phyloP scores from a whole-genome alignment of 768 basidiomycete genomes.

The Lactarius hengduanensis region DNA sequence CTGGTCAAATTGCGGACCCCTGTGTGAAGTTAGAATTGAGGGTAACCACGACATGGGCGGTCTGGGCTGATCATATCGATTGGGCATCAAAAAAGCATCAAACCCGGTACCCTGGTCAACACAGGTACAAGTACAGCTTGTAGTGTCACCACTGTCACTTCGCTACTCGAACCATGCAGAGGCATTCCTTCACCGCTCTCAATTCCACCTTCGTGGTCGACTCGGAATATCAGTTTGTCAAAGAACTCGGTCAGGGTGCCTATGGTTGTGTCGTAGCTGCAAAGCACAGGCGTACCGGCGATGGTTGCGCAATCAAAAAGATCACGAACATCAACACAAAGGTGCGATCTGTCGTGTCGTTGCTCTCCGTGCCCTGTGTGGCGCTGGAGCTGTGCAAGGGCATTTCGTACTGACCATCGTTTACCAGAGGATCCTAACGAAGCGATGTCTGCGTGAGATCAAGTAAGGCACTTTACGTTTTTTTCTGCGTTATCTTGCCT shows the following conservation, averaged over 20 bases:
- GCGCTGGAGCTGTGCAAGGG: not conserved
- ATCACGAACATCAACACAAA: slow-evolving; percentile 93
- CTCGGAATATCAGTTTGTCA: slow-evolving; percentile 88
- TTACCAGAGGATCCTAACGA: slow-evolving; percentile 87
- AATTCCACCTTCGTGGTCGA: slow-evolving; percentile 89
- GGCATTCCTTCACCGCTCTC: slow-evolving; percentile 78
- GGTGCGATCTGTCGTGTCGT: slow-evolving; percentile 39
- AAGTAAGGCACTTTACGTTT: slow-evolving; percentile 48
- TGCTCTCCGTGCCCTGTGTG: not conserved
- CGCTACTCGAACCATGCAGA: slow-evolving; percentile 47
- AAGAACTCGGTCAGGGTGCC: slow-evolving; percentile 95
- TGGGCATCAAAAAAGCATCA: not conserved
- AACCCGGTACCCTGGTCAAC: slow-evolving; percentile 2
- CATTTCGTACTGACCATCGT: slow-evolving; percentile 1
- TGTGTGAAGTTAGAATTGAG: not conserved
- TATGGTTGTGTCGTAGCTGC: slow-evolving; percentile 92
- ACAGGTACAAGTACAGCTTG: not conserved
- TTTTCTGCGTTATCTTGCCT: not conserved
- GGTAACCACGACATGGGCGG: not conserved
- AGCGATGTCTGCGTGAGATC: slow-evolving; percentile 94
- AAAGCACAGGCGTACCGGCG: slow-evolving; percentile 76
- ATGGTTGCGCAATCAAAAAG: slow-evolving; percentile 95
- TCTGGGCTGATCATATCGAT: slow-evolving; percentile 12
- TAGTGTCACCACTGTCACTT: not conserved
- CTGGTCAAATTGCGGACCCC: no score